These are phyloP conservation scores for Pseudogymnoascus sp. DNA, from an alignment of 2,329 filamentous ascomycete genomes.

Conservation along the genomic window DNA sequence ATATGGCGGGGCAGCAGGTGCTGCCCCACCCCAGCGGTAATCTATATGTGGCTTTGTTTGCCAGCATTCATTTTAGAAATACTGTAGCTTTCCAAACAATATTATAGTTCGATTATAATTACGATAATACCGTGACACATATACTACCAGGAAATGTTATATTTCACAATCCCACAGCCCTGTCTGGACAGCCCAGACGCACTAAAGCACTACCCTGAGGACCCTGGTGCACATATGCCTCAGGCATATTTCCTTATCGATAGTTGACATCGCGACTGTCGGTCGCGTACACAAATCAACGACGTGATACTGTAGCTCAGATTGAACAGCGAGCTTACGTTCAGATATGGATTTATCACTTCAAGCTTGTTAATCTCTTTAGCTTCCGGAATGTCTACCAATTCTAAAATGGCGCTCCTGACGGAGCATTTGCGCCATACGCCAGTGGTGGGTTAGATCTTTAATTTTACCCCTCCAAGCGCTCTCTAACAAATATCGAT, in stretches of 20 bases:
- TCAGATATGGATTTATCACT: constrained; percentile 5
- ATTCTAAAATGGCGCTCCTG: constrained; percentile 53
- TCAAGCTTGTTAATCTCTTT: not conserved
- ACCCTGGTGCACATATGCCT: not conserved
- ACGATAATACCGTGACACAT: not conserved
- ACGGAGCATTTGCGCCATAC: constrained; percentile 96
- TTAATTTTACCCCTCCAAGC: constrained; percentile 9
- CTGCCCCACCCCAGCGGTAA: not conserved
- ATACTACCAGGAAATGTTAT: not conserved
- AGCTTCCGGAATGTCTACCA: constrained; percentile 21
- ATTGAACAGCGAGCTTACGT: not conserved
- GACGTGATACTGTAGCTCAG: not conserved
- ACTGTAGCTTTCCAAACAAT: not conserved
- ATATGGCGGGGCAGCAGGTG: not conserved
- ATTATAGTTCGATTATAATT: not conserved
- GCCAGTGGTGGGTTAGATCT: constrained; percentile 61
- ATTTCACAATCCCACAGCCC: not conserved
- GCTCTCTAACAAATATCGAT: constrained; percentile 12
- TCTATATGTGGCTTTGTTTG: not conserved
- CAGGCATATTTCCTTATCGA: not conserved
- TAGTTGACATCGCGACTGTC: not conserved
- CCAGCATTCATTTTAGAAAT: not conserved
- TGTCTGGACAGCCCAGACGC: not conserved
- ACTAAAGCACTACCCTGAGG: not conserved
- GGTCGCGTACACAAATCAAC: constrained; percentile 5